phyloP scores from a whole-genome alignment of 176 grass and related monocot species.

The Hyparrhenia diplandra region DNA sequence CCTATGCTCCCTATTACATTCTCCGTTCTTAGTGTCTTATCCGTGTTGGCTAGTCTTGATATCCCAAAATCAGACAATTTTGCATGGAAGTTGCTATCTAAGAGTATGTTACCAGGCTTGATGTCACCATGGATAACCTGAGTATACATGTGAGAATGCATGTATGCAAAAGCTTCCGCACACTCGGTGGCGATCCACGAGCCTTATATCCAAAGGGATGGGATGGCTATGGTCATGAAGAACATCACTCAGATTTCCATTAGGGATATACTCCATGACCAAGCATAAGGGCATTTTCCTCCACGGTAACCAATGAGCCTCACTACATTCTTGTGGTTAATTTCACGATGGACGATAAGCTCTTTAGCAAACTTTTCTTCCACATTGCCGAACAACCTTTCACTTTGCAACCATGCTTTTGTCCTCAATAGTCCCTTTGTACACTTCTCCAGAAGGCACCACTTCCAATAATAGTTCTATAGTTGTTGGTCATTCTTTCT shows the following conservation, averaged over 20 bases:
- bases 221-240: neutral
- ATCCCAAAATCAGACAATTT: neutral
- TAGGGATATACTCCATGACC: neutral
- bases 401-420: no score
- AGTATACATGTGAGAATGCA: neutral
- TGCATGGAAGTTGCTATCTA: neutral
- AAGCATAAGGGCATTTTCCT: neutral
- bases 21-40: neutral
- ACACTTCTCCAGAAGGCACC: no score
- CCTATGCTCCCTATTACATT: neutral
- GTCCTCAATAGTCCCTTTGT: no score
- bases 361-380: no score
- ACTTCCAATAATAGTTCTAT: no score
- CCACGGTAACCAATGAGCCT: no score
- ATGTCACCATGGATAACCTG: neutral
- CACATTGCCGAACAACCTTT: no score
- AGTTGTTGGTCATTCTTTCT: no score
- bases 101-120: neutral
- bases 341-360: no score
- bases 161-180: neutral
- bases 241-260: neutral
- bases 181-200: neutral
- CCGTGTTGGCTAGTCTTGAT: neutral
- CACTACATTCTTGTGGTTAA: no score
- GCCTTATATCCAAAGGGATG: neutral